Percentiles rank a stretch among this genome's conserved stretches.
Evolutionary conservation across 2,329 filamentous ascomycete genomes (phyloP).

Genomic region (Arthroderma sp.): DNA sequence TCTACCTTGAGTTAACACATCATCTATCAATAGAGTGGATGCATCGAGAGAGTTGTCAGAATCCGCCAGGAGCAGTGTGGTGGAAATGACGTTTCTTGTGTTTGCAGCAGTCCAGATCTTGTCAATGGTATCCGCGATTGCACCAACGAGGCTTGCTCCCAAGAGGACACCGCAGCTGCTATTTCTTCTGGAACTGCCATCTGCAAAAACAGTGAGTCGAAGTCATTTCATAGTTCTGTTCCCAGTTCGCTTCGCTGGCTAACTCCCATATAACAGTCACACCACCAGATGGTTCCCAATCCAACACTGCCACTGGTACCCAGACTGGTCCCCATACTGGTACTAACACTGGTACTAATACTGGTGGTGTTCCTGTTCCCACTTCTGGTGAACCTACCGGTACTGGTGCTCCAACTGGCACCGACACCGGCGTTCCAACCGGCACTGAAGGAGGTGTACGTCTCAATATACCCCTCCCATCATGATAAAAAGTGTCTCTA

Average conservation of each 20-base stretch:
- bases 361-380: background rate
- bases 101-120: slow-evolving; percentile 30
- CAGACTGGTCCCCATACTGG: background rate
- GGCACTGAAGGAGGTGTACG: slow-evolving; percentile 6
- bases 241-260: background rate
- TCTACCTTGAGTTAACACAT: background rate
- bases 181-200: background rate
- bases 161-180: slow-evolving; percentile 18
- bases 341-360: background rate
- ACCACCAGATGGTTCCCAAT: background rate
- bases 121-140: slow-evolving; percentile 35
- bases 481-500: no score
- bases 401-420: slow-evolving; percentile 5
- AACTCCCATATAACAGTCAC: background rate
- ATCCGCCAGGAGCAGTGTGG: slow-evolving; percentile 22
- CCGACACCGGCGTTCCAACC: slow-evolving; percentile 10
- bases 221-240: background rate
- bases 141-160: slow-evolving; percentile 30
- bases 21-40: background rate
- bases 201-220: background rate
- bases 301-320: no score
- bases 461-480: background rate
- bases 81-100: background rate
- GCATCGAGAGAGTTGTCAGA: background rate
- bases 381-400: slow-evolving; percentile 5